Percentiles rank a stretch among this genome's conserved stretches.
These are phyloP conservation scores for Mycena crocata DNA, from an alignment of 768 basidiomycete genomes.

Conservation along the genomic window DNA sequence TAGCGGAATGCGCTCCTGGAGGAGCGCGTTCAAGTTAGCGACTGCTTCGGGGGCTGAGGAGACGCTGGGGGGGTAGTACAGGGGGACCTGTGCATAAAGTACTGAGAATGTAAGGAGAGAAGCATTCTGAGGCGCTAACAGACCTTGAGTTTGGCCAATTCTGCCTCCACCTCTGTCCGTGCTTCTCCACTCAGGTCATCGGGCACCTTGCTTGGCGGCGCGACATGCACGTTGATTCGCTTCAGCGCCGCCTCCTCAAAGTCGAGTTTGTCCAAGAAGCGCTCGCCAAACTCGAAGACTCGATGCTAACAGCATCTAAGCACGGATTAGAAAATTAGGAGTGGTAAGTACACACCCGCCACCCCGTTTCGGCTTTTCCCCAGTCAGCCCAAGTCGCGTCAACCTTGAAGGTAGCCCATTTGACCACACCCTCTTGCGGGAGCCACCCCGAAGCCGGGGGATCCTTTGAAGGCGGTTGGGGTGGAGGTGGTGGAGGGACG, in stretches of 20 bases:
- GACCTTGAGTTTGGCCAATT: constrained; percentile 30
- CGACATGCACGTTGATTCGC: constrained; percentile 75
- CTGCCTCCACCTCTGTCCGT: constrained; percentile 36
- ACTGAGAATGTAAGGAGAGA: not conserved
- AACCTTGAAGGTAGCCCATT: constrained; percentile 65
- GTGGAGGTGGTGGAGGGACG: constrained; percentile 39
- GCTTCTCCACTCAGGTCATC: constrained; percentile 31
- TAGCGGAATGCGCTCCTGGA: constrained; percentile 66
- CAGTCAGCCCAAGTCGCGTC: constrained; percentile 71
- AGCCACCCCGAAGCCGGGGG: constrained; percentile 45
- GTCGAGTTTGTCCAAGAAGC: constrained; percentile 75
- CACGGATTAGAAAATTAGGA: not conserved
- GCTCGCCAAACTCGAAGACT: constrained; percentile 73
- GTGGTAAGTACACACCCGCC: constrained; percentile 68
- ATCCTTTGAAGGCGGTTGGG: constrained; percentile 56
- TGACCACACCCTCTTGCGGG: constrained; percentile 57
- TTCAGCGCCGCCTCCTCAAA: constrained; percentile 86
- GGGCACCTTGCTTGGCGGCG: constrained; percentile 57
- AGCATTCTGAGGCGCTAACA: not conserved
- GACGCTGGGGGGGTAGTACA: constrained; percentile 67
- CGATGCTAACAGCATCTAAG: constrained; percentile 57
- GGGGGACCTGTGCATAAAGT: constrained; percentile 67
- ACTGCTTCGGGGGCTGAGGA: constrained; percentile 48
- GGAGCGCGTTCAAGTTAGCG: constrained; percentile 62
- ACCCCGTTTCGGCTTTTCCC: constrained; percentile 73